phyloP scores from a whole-genome alignment of 352 stramenopile genomes.

The Phytophthora megakarya region DNA sequence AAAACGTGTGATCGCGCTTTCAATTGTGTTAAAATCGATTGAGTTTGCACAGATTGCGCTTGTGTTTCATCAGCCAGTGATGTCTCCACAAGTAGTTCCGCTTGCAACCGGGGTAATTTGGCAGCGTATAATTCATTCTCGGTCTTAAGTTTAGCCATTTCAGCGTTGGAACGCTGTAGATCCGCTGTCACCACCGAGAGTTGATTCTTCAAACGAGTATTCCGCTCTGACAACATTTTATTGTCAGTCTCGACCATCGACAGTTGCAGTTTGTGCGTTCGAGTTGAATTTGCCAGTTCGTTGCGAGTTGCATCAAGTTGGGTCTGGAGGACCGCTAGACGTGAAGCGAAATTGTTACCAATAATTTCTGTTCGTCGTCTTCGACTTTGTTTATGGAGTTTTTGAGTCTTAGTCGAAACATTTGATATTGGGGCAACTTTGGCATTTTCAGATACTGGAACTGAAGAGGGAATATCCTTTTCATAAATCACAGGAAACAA shows the following conservation, averaged over 20 bases:
- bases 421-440: conserved; percentile 5
- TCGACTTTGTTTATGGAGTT: not conserved
- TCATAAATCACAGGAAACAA: conserved; percentile 55
- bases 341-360: not conserved
- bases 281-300: conserved; percentile 21
- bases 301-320: conserved; percentile 21
- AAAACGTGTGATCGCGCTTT: conserved; percentile 52
- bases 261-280: conserved; percentile 37
- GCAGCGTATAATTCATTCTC: conserved; percentile 61
- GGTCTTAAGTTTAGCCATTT: conserved; percentile 44
- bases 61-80: conserved; percentile 52
- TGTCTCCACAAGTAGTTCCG: conserved; percentile 53
- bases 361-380: conserved; percentile 10
- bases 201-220: conserved; percentile 47
- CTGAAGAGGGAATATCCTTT: not conserved
- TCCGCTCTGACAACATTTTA: conserved; percentile 48
- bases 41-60: conserved; percentile 46
- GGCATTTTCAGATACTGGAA: not conserved
- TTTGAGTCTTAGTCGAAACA: not conserved
- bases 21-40: conserved; percentile 46
- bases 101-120: conserved; percentile 51
- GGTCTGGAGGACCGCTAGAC: conserved; percentile 19
- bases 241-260: conserved; percentile 44
- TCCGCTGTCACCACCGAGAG: conserved; percentile 33
- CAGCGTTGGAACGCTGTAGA: conserved; percentile 45